Conservation (phyloP, 345 rosid genomes). For the Carallia pectinifolia region DNA sequence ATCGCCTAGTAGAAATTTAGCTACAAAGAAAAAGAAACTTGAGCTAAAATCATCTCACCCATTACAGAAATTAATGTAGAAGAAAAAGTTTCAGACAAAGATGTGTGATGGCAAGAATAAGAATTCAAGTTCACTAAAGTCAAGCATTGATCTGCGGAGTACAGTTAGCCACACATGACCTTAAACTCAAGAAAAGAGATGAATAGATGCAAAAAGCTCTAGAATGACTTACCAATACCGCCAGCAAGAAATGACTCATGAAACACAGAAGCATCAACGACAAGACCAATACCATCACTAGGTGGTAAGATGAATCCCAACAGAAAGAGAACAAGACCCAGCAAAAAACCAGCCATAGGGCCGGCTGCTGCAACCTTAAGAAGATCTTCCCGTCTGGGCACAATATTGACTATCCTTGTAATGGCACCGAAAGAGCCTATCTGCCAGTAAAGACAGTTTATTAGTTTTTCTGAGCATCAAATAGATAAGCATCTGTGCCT, state of each 20-base stretch:
- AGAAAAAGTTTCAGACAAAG: background rate
- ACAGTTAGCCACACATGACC: background rate
- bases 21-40: slow-evolving; percentile 34
- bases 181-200: too few species aligned
- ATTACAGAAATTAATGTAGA: background rate
- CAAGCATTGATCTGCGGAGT: background rate
- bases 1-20: slow-evolving; percentile 83
- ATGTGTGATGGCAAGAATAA: background rate
- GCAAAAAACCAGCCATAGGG: slow-evolving; percentile 86
- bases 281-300: slow-evolving; percentile 73
- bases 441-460: slow-evolving; percentile 70
- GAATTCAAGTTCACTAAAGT: background rate
- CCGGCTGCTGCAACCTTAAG: slow-evolving; percentile 90
- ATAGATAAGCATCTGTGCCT: slow-evolving; percentile 5
- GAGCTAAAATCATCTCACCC: slow-evolving; percentile 3
- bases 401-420: slow-evolving; percentile 79
- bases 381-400: slow-evolving; percentile 83
- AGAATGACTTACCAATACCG: slow-evolving; percentile 65
- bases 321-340: slow-evolving; percentile 75
- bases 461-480: slow-evolving; percentile 21
- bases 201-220: background rate
- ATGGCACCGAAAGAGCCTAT: slow-evolving; percentile 98
- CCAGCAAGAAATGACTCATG: slow-evolving; percentile 91
- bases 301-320: slow-evolving; percentile 86
- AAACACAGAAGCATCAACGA: slow-evolving; percentile 89